Evolutionary conservation across 495 filamentous ascomycete genomes (phyloP).

Genomic region (Cladorrhinum samala): DNA sequence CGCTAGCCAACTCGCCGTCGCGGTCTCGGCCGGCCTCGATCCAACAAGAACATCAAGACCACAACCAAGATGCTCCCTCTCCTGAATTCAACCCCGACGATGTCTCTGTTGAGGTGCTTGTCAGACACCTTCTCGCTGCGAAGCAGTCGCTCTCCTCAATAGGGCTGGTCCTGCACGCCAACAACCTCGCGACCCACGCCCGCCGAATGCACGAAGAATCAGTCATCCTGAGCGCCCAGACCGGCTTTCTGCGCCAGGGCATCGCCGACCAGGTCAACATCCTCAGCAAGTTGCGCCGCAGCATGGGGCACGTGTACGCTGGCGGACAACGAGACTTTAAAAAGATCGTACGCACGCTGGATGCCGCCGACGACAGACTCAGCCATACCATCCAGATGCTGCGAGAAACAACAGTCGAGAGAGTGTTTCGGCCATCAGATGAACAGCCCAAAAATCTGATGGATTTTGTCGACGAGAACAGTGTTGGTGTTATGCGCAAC

Average conservation of each 20-base stretch:
- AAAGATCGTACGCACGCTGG: conserved; percentile 60
- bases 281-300: conserved; percentile 58
- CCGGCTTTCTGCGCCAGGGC: conserved; percentile 64
- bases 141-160: conserved; percentile 90
- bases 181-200: conserved; percentile 75
- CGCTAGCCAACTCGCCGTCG: conserved; percentile 4
- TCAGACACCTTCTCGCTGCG: conserved; percentile 75
- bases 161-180: conserved; percentile 75
- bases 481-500: conserved; percentile 62
- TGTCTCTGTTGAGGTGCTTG: conserved; percentile 62
- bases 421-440: conserved; percentile 60
- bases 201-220: conserved; percentile 73
- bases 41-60: no score
- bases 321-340: conserved; percentile 44
- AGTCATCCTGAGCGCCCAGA: conserved; percentile 69
- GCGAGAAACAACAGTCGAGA: conserved; percentile 64
- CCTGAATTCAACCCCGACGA: conserved; percentile 23
- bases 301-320: conserved; percentile 49
- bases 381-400: conserved; percentile 64
- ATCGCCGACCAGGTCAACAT: conserved; percentile 67
- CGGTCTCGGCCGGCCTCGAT: conserved; percentile 12
- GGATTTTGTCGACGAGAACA: conserved; percentile 84
- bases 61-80: conserved; percentile 7
- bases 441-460: conserved; percentile 66
- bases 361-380: conserved; percentile 66